Evolutionary conservation across 1,139 yeast genomes (phyloP), one percentile per base, ranked within the genome.

Genomic region (Yamadazyma trypodendri): DNA sequence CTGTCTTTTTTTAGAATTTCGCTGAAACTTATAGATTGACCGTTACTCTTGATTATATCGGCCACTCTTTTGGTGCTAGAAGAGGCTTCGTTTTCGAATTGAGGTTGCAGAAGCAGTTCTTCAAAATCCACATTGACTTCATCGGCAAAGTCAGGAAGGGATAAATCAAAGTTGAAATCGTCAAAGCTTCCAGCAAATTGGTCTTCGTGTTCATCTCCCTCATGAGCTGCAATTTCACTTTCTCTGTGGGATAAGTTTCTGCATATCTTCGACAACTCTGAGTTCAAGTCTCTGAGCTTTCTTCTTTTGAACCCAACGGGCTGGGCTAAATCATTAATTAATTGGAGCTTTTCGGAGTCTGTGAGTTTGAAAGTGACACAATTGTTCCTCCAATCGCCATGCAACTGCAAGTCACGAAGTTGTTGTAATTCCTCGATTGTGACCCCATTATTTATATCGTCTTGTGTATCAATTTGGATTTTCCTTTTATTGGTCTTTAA

Each of bases 1-100:
- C 30, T 36, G n/a, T 77, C 79, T 14, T 54, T 62, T 15, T 63
- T 64, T 34, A 80, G 52, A 14, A 81, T 50, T 2, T 64, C 59
- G 3, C 66, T 55, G 42, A 81, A 73, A 0, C 39, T 28, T n/a
- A 38, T 27, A 2, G 33, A 28, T 6, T 31, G 28, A 16, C 47
- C 12, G 16, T 29, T 38, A 46, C 31, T 49, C 52, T 31, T 32
- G n/a, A 45, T 39, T n/a, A 42, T 27, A 11, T 41, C 40, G 10
- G 43, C 46, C 6, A 49, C 30, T 31, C 41, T 34, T 12, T 39
- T 44, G 1, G 49, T 44, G 5, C 48, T 39, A 4, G 41, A 37
- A 3, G 45, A 40, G 11, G 38, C 22, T 14, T 42, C 48, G 22
- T 31, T 24, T 11, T 38, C 48, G 5, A 28, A 8, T 28, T 35